phyloP scores from a whole-genome alignment of 2,329 filamentous ascomycete genomes.

The Diaporthe sp. region DNA sequence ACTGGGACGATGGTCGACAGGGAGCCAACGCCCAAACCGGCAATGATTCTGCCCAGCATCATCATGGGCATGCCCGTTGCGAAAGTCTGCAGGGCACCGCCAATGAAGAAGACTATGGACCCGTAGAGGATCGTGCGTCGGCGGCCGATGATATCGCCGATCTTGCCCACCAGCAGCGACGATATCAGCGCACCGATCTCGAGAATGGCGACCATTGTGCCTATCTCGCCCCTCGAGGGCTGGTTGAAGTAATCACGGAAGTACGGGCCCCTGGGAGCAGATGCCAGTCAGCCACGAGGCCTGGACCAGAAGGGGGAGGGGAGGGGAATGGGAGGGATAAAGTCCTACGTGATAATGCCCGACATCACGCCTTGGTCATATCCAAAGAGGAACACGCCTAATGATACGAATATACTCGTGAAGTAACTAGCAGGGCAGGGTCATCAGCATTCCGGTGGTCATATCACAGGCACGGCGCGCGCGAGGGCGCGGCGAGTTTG shows the following conservation, averaged over 20 bases:
- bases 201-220: slow-evolving; percentile 97
- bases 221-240: slow-evolving; percentile 87
- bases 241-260: slow-evolving; percentile 95
- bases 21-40: slow-evolving; percentile 88
- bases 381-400: slow-evolving; percentile 89
- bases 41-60: slow-evolving; percentile 84
- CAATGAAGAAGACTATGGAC: slow-evolving; percentile 86
- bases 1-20: slow-evolving; percentile 93
- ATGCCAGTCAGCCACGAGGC: slow-evolving; percentile 14
- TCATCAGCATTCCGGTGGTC: slow-evolving; percentile 26
- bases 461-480: background rate
- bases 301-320: slow-evolving; percentile 43
- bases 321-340: slow-evolving; percentile 29
- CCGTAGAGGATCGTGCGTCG: slow-evolving; percentile 93
- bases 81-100: slow-evolving; percentile 87
- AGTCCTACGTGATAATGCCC: slow-evolving; percentile 72
- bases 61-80: slow-evolving; percentile 91
- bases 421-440: slow-evolving; percentile 76
- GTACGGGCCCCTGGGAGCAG: slow-evolving; percentile 76
- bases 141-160: slow-evolving; percentile 93
- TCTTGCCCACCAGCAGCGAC: slow-evolving; percentile 85
- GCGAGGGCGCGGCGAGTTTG: slow-evolving; percentile 8
- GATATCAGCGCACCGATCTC: slow-evolving; percentile 94
- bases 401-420: slow-evolving; percentile 89
- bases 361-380: slow-evolving; percentile 95